Percentiles rank a stretch among this genome's conserved stretches.
These are phyloP conservation scores for Termitomyces sp. DNA, from an alignment of 768 basidiomycete genomes.

Conservation along the genomic window DNA sequence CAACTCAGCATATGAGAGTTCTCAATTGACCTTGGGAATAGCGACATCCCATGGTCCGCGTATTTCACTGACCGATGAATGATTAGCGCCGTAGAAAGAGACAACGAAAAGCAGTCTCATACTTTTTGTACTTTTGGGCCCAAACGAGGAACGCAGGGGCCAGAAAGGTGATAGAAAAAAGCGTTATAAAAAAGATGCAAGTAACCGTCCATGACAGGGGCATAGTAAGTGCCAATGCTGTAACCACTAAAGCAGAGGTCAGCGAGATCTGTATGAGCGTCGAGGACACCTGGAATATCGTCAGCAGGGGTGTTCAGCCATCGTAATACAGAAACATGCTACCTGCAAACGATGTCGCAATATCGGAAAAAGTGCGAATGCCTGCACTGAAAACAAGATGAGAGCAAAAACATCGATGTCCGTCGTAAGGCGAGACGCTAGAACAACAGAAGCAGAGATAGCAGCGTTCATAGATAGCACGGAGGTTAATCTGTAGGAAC, in stretches of 20 bases:
- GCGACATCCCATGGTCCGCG: constrained; percentile 91
- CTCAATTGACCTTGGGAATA: constrained; percentile 59
- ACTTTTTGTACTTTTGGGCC: constrained; percentile 90
- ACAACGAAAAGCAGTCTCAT: constrained; percentile 26
- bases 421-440: constrained; percentile 84
- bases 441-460: constrained; percentile 87
- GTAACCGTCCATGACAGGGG: constrained; percentile 54
- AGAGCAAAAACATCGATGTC: constrained; percentile 88
- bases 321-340: constrained; percentile 16
- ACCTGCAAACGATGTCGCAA: constrained; percentile 74
- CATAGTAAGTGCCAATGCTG: constrained; percentile 49
- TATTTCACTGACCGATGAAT: constrained; percentile 58
- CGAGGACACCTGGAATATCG: constrained; percentile 41
- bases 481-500: constrained; percentile 59
- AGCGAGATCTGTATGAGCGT: constrained; percentile 42
- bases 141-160: constrained; percentile 76
- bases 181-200: constrained; percentile 45
- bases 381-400: constrained; percentile 76
- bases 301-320: constrained; percentile 1
- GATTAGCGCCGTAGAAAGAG: not conserved
- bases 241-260: constrained; percentile 49
- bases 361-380: constrained; percentile 83
- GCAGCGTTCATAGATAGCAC: constrained; percentile 90
- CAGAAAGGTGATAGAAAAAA: constrained; percentile 61
- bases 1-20: too few relatives aligned